These are phyloP conservation scores for rapeseed (Brassica napus) DNA, from an alignment of 345 rosid genomes.

Conservation along the genomic window Da-Ae NC_063447.1:59014501-59015000, in stretches of 20 bases:
- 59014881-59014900: slow-evolving; percentile 24
- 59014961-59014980: slow-evolving; percentile 3
- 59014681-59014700: not conserved
- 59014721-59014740: slow-evolving; percentile 77
- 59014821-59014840: not conserved
- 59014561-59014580: slow-evolving; percentile 83
- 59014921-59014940: slow-evolving; percentile 2
- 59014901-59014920: slow-evolving; percentile 30
- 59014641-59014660: not conserved
- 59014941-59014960: not conserved
- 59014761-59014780: slow-evolving; percentile 59
- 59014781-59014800: slow-evolving; percentile 72
- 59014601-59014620: slow-evolving; percentile 77
- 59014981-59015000: slow-evolving; percentile 35
- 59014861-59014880: slow-evolving; percentile 7
- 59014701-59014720: not conserved
- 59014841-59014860: slow-evolving; percentile 11
- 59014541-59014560: slow-evolving; percentile 71
- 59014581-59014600: slow-evolving; percentile 95
- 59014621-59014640: slow-evolving; percentile 56
- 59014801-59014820: slow-evolving; percentile 12
- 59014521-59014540: slow-evolving; percentile 70
- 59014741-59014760: slow-evolving; percentile 80
- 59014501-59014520: slow-evolving; percentile 49
- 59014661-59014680: not conserved